Percentiles rank a stretch among this genome's conserved stretches.
These are phyloP conservation scores for Anisodus tanguticus DNA, from an alignment of 257 asterid genomes.

Conservation along the genomic window DNA sequence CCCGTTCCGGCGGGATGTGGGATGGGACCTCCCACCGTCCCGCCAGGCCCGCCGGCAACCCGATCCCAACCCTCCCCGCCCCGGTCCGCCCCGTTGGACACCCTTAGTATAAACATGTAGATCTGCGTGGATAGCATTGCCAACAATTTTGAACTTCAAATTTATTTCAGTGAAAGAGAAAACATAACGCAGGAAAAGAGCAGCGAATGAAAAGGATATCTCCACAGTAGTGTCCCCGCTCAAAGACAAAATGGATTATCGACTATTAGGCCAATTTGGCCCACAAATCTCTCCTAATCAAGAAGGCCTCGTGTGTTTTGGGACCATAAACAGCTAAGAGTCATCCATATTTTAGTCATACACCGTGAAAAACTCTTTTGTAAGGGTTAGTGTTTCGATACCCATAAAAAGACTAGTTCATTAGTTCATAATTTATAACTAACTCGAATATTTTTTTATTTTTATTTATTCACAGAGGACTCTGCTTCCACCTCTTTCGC, in stretches of 20 bases:
- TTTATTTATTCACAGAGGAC: background rate
- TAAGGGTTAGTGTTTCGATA: background rate
- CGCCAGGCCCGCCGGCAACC: too few species aligned
- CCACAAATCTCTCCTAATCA: background rate
- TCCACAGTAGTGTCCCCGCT: background rate
- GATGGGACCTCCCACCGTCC: too few species aligned
- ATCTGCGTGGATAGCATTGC: background rate
- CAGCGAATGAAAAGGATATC: constrained; percentile 5
- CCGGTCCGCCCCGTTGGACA: too few species aligned
- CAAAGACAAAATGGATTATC: background rate
- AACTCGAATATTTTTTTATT: background rate
- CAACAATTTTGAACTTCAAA: background rate
- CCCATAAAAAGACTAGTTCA: background rate
- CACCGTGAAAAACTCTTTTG: background rate
- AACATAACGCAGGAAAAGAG: background rate
- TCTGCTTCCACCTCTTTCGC: background rate
- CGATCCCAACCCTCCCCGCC: too few species aligned
- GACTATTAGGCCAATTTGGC: constrained; percentile 22
- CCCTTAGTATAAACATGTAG: background rate
- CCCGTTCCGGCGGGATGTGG: too few species aligned
- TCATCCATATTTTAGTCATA: background rate
- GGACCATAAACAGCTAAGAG: background rate
- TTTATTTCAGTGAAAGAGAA: background rate
- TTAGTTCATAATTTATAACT: background rate
- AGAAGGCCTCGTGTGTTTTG: background rate